Conservation (phyloP, 140 eudicot genomes). For the Oenanthe javanica region DNA sequence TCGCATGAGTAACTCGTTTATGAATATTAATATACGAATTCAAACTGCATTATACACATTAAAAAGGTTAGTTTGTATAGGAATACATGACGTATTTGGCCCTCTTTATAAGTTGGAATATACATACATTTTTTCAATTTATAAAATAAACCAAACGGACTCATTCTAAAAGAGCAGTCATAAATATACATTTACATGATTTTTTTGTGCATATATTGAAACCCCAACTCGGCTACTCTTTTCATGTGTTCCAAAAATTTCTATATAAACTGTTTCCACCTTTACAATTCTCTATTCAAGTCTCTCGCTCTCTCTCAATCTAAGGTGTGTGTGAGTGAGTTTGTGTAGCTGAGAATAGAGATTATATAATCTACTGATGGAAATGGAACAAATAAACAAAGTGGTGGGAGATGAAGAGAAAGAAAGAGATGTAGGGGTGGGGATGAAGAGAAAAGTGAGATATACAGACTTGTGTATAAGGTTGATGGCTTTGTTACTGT, state of each 20-base stretch:
- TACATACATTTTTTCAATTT: no score
- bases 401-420: constrained; percentile 1
- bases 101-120: no score
- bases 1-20: no score
- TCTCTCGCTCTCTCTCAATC: background rate
- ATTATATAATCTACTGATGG: background rate
- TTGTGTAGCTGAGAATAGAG: background rate
- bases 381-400: background rate
- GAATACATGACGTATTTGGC: no score
- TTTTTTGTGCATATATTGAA: background rate
- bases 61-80: background rate
- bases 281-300: background rate
- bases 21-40: no score
- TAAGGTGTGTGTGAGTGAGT: background rate
- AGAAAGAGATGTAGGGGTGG: constrained; percentile 16
- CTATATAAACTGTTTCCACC: background rate
- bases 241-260: background rate
- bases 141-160: no score
- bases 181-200: background rate
- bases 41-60: no score
- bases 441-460: constrained; percentile 22
- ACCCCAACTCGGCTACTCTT: background rate
- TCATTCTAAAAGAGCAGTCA: no score
- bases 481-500: constrained; percentile 40
- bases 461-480: constrained; percentile 28